Base-by-base conservation (phyloP, 768 basidiomycete species). In the Trametes gibbosa region DNA sequence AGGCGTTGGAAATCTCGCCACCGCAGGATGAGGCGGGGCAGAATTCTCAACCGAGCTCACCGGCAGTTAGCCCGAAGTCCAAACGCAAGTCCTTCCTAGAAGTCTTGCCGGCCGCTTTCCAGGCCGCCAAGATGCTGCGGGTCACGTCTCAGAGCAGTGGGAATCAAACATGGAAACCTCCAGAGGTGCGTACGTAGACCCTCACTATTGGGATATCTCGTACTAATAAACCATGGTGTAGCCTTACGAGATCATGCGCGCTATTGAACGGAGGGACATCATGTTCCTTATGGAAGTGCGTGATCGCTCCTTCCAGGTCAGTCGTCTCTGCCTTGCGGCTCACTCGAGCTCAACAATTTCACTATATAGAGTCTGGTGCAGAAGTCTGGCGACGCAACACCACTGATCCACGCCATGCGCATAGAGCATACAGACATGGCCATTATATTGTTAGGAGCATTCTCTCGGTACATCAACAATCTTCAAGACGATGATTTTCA, bases 401-500 rank as follows among this genome's bases (percentile, higher is more conserved):
- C 95, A 7, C 82, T 98, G 14, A 81, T 97, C 7, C 93, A 98
- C 68, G 92, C 94, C 0, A 92, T 96, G 81, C 80, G 89, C 23
- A 86, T 90, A 27, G 89, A 90, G 25, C 87, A 92, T 64, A 78
- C 83, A 58, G 94, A 97, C 51, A 84, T 98, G 9, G 89, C 92
- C 3, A 91, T 98, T 59, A 67, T 96, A 5, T 78, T 98, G 2
- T 71, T 97, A 14, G 95, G 95, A 13, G 93, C 95, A 13, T 86
- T 97, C 68, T 95, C 92, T 13, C 84, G 95, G 21, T 96, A 87
- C 77, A 84, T 98, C 54, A 98, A 98, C 70, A 80, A 90, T 66
- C 79, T 97, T 0, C 85, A 90, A 58, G 93, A 93, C 58, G 84
- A 82, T 45, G 92, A 96, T 61, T 80, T 96, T 56, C 58, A 78